Conservation (phyloP, 2,329 filamentous ascomycete genomes). For the Penicillium thymicola region DNA sequence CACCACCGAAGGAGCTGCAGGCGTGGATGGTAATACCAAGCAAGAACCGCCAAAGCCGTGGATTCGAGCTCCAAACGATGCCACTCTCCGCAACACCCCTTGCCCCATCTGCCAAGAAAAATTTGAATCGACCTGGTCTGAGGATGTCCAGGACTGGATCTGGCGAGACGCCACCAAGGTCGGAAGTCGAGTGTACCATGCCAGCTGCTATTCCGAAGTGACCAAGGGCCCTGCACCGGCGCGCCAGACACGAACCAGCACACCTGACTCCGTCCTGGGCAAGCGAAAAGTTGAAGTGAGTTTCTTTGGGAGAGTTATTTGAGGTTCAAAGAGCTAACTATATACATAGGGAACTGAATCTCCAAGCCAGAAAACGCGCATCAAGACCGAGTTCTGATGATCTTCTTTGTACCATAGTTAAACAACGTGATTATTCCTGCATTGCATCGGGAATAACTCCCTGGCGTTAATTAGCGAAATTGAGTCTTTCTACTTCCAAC, state of each 20-base stretch:
- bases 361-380: slow-evolving; percentile 36
- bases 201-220: slow-evolving; percentile 81
- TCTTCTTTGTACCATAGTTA: slow-evolving; percentile 8
- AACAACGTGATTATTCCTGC: neutral
- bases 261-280: slow-evolving; percentile 64
- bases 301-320: neutral
- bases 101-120: slow-evolving; percentile 96
- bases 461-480: slow-evolving; percentile 6
- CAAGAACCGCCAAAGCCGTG: slow-evolving; percentile 64
- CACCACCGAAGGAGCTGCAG: slow-evolving; percentile 40
- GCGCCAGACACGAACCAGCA: slow-evolving; percentile 44
- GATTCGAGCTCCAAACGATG: slow-evolving; percentile 79
- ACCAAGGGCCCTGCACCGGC: slow-evolving; percentile 53
- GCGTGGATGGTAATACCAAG: slow-evolving; percentile 44
- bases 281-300: slow-evolving; percentile 71
- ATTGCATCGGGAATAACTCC: slow-evolving; percentile 5
- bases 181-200: slow-evolving; percentile 79
- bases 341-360: slow-evolving; percentile 32
- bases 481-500: neutral
- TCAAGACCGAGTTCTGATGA: slow-evolving; percentile 36
- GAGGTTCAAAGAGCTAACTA: neutral
- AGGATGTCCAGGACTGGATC: slow-evolving; percentile 93
- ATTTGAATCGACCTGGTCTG: slow-evolving; percentile 88
- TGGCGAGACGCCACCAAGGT: slow-evolving; percentile 86
- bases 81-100: slow-evolving; percentile 67